These are phyloP conservation scores for Citrus trifoliata DNA, from an alignment of 345 rosid genomes.

Conservation along the genomic window DNA sequence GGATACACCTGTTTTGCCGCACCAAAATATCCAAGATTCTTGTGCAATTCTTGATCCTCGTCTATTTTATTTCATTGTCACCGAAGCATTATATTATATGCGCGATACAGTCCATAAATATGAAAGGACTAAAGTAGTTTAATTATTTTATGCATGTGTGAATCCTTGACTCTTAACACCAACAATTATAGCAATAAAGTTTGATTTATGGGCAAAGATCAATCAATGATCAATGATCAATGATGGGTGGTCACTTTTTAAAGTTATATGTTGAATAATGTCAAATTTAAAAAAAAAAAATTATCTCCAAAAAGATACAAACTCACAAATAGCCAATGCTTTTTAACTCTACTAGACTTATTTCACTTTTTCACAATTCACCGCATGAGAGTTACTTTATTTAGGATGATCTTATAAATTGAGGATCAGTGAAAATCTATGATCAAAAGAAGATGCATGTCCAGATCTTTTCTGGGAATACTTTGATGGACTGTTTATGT, in stretches of 20 bases:
- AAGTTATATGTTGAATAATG: too few relatives aligned
- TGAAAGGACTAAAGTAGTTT: background rate
- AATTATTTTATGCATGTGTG: background rate
- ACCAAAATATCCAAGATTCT: background rate
- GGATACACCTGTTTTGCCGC: too few relatives aligned
- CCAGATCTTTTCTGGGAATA: background rate
- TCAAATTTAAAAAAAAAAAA: too few relatives aligned
- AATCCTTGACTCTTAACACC: background rate
- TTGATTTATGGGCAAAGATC: background rate
- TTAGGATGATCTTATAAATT: too few relatives aligned
- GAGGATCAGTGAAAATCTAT: background rate
- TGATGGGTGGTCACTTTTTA: too few relatives aligned
- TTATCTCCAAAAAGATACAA: too few relatives aligned
- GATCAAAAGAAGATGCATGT: background rate
- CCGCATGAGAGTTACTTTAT: too few relatives aligned
- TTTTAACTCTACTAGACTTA: too few relatives aligned
- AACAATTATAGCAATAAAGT: background rate
- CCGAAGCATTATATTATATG: background rate
- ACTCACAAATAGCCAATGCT: too few relatives aligned
- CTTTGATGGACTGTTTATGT: background rate
- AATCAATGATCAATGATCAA: background rate
- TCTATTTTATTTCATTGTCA: background rate
- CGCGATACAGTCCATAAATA: background rate
- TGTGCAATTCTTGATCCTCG: background rate
- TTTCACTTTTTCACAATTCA: too few relatives aligned